Evolutionary conservation across 495 filamentous ascomycete genomes (phyloP), one percentile per base, ranked within the genome.

Genomic region (Immersiella caudata): DNA sequence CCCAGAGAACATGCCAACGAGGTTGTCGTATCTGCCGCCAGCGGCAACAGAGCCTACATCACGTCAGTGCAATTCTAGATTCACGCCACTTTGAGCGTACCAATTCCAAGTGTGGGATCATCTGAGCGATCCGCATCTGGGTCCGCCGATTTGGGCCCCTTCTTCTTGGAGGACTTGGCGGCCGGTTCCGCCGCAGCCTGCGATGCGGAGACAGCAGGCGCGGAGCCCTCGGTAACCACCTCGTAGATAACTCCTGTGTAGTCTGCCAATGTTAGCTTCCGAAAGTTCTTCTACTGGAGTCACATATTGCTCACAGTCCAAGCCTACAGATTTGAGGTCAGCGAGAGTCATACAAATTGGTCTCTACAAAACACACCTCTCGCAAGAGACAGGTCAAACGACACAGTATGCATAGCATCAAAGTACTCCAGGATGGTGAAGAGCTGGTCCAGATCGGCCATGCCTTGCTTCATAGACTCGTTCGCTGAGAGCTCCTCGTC

Each of bases 201-300:
- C 0, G 63, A 56, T 9, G 63, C 63, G 9, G 63, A 46, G 63
- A 65, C 63, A 1, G 63, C 63, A 14, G 63, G 63, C 7, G 63
- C 63, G 4, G 63, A 65, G 35, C 63, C 63, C 70, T 89, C 83
- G 59, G 79, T 79, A 24, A 81, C 75, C 29, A 97, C 89, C 76
- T 97, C 94, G 81, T 91, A 97, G 76, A 98, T 97, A 59, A 97
- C 83, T 54, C 93, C 93, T 2, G 94, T 97, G 79, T 97, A 97
- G 79, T 97, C 63, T 65, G n/a, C 16, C 40, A 3, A 12, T 2
- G n/a, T 54, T 35, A 54, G 49, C 24, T 20, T 24, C n/a, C 6
- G 18, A 18, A 1, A 24, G 2, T n/a, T 6, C 6, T 14, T 1
- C 11, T 24, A 2, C n/a, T 6, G n/a, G 0, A 26, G 0, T 27